Percentiles rank a stretch among this genome's conserved stretches.
These are phyloP conservation scores for Fomitiporia mediterranea DNA, from an alignment of 1,284 basidiomycete genomes.

Conservation along the genomic window DNA sequence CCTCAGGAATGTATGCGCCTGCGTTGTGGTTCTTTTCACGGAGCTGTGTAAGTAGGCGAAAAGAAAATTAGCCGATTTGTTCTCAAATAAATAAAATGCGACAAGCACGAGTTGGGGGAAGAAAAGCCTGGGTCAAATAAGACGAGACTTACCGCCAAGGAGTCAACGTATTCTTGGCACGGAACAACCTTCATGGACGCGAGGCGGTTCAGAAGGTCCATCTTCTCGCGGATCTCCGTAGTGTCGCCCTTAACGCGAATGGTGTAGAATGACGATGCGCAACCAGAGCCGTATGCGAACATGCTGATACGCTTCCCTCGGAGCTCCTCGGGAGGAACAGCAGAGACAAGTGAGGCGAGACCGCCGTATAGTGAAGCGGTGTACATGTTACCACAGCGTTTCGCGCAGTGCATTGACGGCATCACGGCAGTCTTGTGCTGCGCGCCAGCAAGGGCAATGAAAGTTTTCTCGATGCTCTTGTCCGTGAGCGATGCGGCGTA, in stretches of 20 bases:
- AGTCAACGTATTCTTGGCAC: slow-evolving; percentile 79
- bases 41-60: slow-evolving; percentile 48
- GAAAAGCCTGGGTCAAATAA: background rate
- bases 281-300: slow-evolving; percentile 94
- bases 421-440: slow-evolving; percentile 71
- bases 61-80: background rate
- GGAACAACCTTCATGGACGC: slow-evolving; percentile 88
- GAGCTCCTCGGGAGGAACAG: slow-evolving; percentile 61
- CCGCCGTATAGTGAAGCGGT: slow-evolving; percentile 96
- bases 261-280: slow-evolving; percentile 89
- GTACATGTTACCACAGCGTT: slow-evolving; percentile 97
- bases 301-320: slow-evolving; percentile 81
- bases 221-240: slow-evolving; percentile 70
- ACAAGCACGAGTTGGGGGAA: slow-evolving; percentile 6
- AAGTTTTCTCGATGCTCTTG: slow-evolving; percentile 95
- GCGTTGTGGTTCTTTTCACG: slow-evolving; percentile 98
- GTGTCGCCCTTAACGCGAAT: slow-evolving; percentile 85
- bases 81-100: slow-evolving; percentile 11
- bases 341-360: slow-evolving; percentile 77
- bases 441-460: slow-evolving; percentile 69
- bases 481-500: slow-evolving; percentile 79
- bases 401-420: slow-evolving; percentile 78
- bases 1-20: slow-evolving; percentile 79
- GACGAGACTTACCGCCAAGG: slow-evolving; percentile 56
- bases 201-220: slow-evolving; percentile 77